Conservation (phyloP, 768 basidiomycete species). For the Hysterangium stoloniferum region DNA sequence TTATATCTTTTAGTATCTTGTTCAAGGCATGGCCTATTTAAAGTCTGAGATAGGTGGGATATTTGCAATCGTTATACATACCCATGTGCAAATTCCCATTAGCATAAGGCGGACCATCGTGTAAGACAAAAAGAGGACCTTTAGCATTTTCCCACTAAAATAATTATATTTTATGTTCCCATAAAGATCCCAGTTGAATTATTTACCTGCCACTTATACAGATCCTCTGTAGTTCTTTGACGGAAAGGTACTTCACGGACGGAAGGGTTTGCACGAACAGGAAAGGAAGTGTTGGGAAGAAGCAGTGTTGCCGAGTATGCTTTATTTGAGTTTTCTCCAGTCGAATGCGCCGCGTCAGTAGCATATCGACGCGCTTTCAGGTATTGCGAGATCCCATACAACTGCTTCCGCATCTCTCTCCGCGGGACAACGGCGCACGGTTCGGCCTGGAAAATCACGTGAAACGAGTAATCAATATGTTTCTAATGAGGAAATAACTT, state of each 20-base stretch:
- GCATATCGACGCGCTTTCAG: not conserved
- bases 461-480: too few species aligned
- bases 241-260: slow-evolving; percentile 53
- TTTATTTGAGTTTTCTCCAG: slow-evolving; percentile 19
- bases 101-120: slow-evolving; percentile 96
- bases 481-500: too few species aligned
- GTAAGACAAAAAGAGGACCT: slow-evolving; percentile 73
- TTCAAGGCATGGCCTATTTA: slow-evolving; percentile 85
- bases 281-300: slow-evolving; percentile 77
- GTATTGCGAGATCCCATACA: not conserved
- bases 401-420: not conserved
- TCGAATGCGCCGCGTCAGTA: not conserved
- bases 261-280: slow-evolving; percentile 60
- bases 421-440: too few species aligned
- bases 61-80: slow-evolving; percentile 24
- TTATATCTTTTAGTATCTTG: slow-evolving; percentile 93
- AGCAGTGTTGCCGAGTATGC: slow-evolving; percentile 56
- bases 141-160: slow-evolving; percentile 55
- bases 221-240: slow-evolving; percentile 54
- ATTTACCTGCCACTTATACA: slow-evolving; percentile 52
- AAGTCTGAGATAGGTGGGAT: not conserved
- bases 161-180: not conserved
- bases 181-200: not conserved
- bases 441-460: too few species aligned
- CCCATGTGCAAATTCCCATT: slow-evolving; percentile 96